A percentile compares a stretch with the other conserved stretches of the same genome.
Conservation (phyloP, 805 yeast species). For the Starmerella stigmatis region DNA sequence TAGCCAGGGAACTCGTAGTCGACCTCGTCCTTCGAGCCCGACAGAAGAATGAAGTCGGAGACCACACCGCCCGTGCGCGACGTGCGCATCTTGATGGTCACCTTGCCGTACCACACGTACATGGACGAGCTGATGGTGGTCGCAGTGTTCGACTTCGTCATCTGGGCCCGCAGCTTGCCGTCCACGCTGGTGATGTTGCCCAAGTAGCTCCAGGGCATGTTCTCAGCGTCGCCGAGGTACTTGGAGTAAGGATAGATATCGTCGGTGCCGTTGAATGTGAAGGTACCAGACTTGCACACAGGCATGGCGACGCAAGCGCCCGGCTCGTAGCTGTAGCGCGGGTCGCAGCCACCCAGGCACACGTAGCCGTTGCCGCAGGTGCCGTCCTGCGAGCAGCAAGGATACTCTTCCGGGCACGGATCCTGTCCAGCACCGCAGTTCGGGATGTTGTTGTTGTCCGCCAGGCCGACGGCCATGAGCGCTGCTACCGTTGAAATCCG, state of each 20-base stretch:
- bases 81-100: conserved; percentile 56
- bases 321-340: conserved; percentile 51
- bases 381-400: conserved; percentile 81
- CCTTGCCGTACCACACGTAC: conserved; percentile 81
- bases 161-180: conserved; percentile 53
- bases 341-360: conserved; percentile 86
- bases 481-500: conserved; percentile 8
- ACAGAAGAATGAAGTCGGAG: conserved; percentile 68
- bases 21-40: conserved; percentile 82
- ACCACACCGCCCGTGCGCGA: conserved; percentile 74
- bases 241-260: conserved; percentile 31
- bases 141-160: conserved; percentile 69
- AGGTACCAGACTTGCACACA: conserved; percentile 31
- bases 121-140: conserved; percentile 70
- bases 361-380: conserved; percentile 63
- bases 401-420: conserved; percentile 63
- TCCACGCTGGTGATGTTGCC: conserved; percentile 41
- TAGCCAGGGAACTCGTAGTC: conserved; percentile 82
- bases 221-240: conserved; percentile 62
- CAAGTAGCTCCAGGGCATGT: conserved; percentile 58
- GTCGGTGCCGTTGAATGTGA: conserved; percentile 28
- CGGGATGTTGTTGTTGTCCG: conserved; percentile 16
- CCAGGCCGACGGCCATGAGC: conserved; percentile 8
- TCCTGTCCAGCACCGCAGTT: conserved; percentile 25
- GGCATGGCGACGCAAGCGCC: conserved; percentile 83